Evolutionary conservation across 176 grass and related monocot species (phyloP).

Genomic region (Phoenix dactylifera): DNA sequence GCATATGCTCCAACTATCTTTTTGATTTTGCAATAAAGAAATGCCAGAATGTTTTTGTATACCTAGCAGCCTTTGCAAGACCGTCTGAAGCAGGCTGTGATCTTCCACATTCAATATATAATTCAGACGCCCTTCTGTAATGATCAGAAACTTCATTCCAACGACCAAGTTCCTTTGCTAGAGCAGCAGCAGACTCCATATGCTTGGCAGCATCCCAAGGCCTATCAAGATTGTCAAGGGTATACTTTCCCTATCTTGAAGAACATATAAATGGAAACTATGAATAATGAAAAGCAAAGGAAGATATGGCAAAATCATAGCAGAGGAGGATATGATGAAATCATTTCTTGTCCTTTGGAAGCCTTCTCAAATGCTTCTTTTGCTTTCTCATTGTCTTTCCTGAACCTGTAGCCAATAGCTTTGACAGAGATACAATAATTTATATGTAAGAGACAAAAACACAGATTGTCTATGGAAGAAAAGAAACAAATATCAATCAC

Average conservation of each 20-base stretch:
- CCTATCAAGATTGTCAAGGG: slow-evolving; percentile 47
- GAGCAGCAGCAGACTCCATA: slow-evolving; percentile 85
- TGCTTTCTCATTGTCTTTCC: slow-evolving; percentile 88
- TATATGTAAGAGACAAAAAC: slow-evolving; percentile 10
- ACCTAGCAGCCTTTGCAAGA: slow-evolving; percentile 92
- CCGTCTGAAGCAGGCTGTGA: slow-evolving; percentile 96
- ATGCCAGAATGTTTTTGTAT: too few relatives aligned
- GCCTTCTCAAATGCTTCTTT: slow-evolving; percentile 99
- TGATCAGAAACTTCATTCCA: slow-evolving; percentile 89
- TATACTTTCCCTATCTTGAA: slow-evolving; percentile 12
- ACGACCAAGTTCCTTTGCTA: slow-evolving; percentile 75
- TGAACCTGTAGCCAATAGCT: slow-evolving; percentile 85
- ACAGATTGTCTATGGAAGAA: slow-evolving; percentile 5
- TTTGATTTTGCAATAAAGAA: too few relatives aligned
- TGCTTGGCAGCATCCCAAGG: slow-evolving; percentile 99
- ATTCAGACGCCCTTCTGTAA: slow-evolving; percentile 80
- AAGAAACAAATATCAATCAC: slow-evolving; percentile 17
- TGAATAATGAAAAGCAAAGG: slow-evolving; percentile 11
- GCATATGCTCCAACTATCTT: too few relatives aligned
- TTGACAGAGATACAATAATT: slow-evolving; percentile 29
- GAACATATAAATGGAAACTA: slow-evolving; percentile 14
- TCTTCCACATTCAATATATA: slow-evolving; percentile 88
- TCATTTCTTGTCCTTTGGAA: slow-evolving; percentile 98
- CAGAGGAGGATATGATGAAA: slow-evolving; percentile 68
- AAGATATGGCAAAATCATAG: not conserved